These are phyloP conservation scores for Amaranthus palmeri DNA, from an alignment of 148 eudicot genomes.

Conservation along the genomic window DNA sequence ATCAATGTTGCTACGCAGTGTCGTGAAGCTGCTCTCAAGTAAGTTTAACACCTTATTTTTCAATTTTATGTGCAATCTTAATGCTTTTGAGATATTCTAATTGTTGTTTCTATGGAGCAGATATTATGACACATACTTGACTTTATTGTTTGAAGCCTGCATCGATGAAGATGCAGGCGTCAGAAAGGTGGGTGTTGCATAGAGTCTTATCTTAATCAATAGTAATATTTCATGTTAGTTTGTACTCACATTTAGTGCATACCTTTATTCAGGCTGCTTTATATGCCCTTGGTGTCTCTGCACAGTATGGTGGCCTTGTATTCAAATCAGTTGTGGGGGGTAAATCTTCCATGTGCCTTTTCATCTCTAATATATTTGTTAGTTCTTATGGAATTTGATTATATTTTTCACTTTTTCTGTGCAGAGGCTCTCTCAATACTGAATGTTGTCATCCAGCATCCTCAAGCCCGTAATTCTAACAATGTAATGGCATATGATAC, in stretches of 20 bases:
- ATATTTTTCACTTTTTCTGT: slow-evolving; percentile 2
- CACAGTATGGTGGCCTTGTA: slow-evolving; percentile 83
- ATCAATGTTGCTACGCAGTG: slow-evolving; percentile 95
- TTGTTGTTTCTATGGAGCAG: slow-evolving; percentile 30
- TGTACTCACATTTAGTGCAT: slow-evolving; percentile 10
- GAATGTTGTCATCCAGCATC: slow-evolving; percentile 64
- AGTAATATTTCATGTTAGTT: not conserved
- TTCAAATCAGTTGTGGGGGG: slow-evolving; percentile 89
- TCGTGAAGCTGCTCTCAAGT: slow-evolving; percentile 92
- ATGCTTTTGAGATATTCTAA: not conserved
- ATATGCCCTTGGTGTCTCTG: slow-evolving; percentile 98
- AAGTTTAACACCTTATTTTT: slow-evolving; percentile 13
- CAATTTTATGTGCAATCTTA: not conserved
- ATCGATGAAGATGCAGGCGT: slow-evolving; percentile 78
- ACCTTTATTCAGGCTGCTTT: slow-evolving; percentile 76
- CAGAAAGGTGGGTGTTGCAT: slow-evolving; percentile 53
- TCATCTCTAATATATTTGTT: not conserved
- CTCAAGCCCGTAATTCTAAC: slow-evolving; percentile 56
- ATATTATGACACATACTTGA: slow-evolving; percentile 81
- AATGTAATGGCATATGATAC: slow-evolving; percentile 91
- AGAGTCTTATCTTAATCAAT: not conserved
- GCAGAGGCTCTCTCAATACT: slow-evolving; percentile 93
- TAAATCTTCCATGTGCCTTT: slow-evolving; percentile 20
- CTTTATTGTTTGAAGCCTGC: slow-evolving; percentile 89
- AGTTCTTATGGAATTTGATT: not conserved